Base-by-base conservation (phyloP, 2,329 filamentous ascomycete species). In the Ceratocystis cubensis region DNA sequence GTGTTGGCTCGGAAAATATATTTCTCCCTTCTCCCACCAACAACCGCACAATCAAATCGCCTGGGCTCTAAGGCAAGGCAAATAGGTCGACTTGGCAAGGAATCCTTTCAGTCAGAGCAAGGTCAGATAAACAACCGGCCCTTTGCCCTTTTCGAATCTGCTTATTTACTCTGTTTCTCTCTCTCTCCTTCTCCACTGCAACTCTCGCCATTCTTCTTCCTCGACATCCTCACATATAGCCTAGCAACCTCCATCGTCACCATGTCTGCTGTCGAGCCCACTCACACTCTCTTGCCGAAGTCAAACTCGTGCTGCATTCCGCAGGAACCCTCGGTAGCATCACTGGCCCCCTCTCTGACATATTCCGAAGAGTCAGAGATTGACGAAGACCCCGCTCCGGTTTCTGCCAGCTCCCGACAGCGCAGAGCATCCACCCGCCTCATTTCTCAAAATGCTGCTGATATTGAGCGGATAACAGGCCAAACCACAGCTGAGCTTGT, bases 341-440 rank as follows among this genome's bases (percentile, higher is more conserved):
- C 83, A 13, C 75, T 80, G 61, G 83, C 82, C 0, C 84, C 84
- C 0, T 86, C 84, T 0, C 78, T 87, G 66, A 85, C 82, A 66
- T 86, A 83, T 71, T 86, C 84, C 15, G 83, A 82, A 69, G 81
- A 84, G 69, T 85, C 83, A 30, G 83, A 85, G 70, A 82, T 83
- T 67, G 79, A 81, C 66, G 81, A 84, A 63, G 80, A 81, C 68
- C 75, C 76, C 62, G 75, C 78, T 69, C 78, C 78, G 25, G 71
- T 77, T 44, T 76, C 77, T 69, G 74, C 75, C 61, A 30, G 45
- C 61, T 25, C 28, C 13, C 81, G 82, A 59, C 78, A 76, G 37
- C 82, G 87, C 65, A 85, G 87, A 64, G 88, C 86, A 66, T 89
- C 86, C 3, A 90, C 87, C 6, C 82, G 82, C 15, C 79, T 90